Base-by-base conservation (phyloP, 495 filamentous ascomycete species). In the Lophiostoma macrostomum region DNA sequence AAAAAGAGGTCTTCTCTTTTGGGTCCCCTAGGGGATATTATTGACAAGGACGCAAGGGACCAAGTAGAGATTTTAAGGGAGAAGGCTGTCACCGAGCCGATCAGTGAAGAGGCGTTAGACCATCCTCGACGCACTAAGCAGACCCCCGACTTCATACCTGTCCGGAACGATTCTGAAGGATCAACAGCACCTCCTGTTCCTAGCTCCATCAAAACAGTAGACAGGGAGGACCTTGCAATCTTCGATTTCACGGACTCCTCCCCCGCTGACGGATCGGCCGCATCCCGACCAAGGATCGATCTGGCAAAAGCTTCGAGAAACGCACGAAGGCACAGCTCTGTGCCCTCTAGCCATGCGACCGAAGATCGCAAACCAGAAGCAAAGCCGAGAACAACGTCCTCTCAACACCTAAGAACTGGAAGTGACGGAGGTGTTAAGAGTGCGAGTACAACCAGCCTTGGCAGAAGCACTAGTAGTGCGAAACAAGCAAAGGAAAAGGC, bases 221-320 rank as follows among this genome's bases (percentile, higher is more conserved):
- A 56, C 14, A 63, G 55, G 11, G 46, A 50, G 31, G 35, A 42
- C 24, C 46, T 71, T 1, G 64, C 65, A 7, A 53, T 71, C 23
- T 69, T 66, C 60, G 69, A 71, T 25, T 69, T 69, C 53, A 67
- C 57, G 19, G 67, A 66, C 7, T 68, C 67, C 4, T 67, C 65
- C 10, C 65, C 66, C 19, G 25, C 27, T 19, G 50, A 36, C 10
- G 34, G 48, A 8, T 20, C 32, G 4, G 22, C 30, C 8, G 29
- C 46, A 6, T 16, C 29, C 20, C 25, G 27, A 31, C 42, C 49
- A 40, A 36, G 46, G 34, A 35, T 44, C 35, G 53, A 58, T 44
- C 44, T 52, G 4, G 47, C 39, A 11, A 61, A 54, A 23, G 11
- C 28, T 1, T 38, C 53, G 10, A 55, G 35, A 22, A 27, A 25